Evolutionary conservation across 495 filamentous ascomycete genomes (phyloP).

Genomic region (Penicillium waksmanii): DNA sequence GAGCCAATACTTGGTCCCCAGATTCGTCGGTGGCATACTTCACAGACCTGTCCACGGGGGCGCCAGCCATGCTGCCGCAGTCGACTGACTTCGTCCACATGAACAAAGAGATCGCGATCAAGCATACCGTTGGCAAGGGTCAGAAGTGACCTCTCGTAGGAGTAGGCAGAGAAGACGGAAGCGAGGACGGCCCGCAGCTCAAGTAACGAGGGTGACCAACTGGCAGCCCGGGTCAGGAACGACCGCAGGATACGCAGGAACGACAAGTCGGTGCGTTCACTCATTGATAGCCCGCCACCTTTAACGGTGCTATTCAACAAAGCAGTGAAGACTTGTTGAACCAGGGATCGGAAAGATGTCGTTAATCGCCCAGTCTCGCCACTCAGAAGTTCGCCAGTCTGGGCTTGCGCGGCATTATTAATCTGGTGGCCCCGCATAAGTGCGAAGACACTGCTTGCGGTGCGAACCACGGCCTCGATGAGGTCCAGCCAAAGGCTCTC

Average conservation of each 20-base stretch:
- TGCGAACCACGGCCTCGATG: conserved; percentile 80
- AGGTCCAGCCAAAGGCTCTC: conserved; percentile 90
- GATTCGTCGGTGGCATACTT: conserved; percentile 77
- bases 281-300: conserved; percentile 35
- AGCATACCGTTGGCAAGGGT: conserved; percentile 82
- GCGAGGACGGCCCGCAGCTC: conserved; percentile 83
- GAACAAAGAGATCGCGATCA: conserved; percentile 86
- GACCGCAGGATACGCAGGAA: conserved; percentile 89
- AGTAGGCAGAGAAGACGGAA: conserved; percentile 92
- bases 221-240: conserved; percentile 83
- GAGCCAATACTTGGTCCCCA: conserved; percentile 90
- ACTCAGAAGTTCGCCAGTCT: conserved; percentile 12
- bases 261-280: conserved; percentile 62
- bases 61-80: conserved; percentile 90
- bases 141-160: conserved; percentile 88
- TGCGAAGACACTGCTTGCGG: conserved; percentile 65
- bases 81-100: conserved; percentile 72
- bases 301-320: conserved; percentile 70
- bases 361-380: conserved; percentile 53
- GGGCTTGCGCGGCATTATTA: conserved; percentile 18
- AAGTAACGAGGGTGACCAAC: conserved; percentile 80
- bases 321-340: conserved; percentile 89
- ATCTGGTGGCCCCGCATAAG: conserved; percentile 34
- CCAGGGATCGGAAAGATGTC: conserved; percentile 69
- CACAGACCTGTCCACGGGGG: conserved; percentile 81